Evolutionary conservation across 164 flowering plant species (phyloP).

Genomic region (Umbilicus rupestris): DNA sequence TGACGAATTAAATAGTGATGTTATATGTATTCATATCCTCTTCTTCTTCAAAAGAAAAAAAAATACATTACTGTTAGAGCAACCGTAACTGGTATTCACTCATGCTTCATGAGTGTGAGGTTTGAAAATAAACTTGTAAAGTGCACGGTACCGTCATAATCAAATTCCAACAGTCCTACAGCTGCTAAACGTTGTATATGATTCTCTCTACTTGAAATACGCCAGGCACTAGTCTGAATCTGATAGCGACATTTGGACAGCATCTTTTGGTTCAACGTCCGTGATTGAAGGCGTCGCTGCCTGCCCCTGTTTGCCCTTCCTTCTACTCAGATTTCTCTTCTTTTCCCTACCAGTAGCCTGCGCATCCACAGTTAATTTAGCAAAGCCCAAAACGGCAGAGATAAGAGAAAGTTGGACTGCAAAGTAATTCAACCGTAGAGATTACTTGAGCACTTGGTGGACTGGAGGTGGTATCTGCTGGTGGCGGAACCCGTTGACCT

Average conservation of each 20-base stretch:
- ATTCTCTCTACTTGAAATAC: not conserved
- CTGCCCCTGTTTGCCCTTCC: constrained; percentile 15
- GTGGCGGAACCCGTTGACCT: constrained; percentile 25
- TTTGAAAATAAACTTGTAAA: too few species aligned
- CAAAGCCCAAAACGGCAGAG: not conserved
- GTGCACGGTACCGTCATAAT: too few species aligned
- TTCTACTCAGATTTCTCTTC: constrained; percentile 17
- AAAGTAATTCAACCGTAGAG: not conserved
- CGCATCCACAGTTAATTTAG: constrained; percentile 9
- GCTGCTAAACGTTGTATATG: not conserved
- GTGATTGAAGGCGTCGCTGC: constrained; percentile 37
- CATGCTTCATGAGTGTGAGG: too few species aligned
- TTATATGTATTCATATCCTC: too few species aligned
- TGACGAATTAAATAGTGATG: too few species aligned
- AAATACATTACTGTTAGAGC: too few species aligned
- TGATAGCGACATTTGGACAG: constrained; percentile 40
- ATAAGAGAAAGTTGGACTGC: not conserved
- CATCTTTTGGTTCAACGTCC: constrained; percentile 62
- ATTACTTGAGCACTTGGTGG: not conserved
- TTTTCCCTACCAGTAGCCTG: constrained; percentile 28
- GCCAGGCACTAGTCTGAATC: constrained; percentile 37
- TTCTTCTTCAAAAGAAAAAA: too few species aligned
- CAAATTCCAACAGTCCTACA: not conserved
- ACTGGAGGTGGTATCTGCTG: not conserved
- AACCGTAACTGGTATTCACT: too few species aligned